Percentiles rank a stretch among this genome's conserved stretches.
phyloP scores from a whole-genome alignment of 1,284 basidiomycete species.

The Omphalotus olearius region DNA sequence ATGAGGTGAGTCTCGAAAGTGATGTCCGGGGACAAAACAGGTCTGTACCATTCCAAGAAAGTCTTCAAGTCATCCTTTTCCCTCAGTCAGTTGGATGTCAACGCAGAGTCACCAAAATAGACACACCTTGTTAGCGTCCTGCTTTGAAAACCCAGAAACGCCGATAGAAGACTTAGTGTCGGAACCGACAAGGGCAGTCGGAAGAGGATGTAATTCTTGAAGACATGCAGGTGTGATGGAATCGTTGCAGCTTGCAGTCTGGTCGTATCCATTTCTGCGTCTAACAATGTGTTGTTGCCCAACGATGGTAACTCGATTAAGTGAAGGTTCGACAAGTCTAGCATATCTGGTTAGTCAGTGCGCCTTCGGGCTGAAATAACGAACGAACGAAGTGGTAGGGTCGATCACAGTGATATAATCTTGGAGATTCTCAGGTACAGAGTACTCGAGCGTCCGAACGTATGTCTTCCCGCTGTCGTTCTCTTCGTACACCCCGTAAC shows the following conservation, averaged over 20 bases:
- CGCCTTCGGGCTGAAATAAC: conserved; percentile 20
- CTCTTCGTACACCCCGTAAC: conserved; percentile 37
- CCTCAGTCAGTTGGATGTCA: conserved; percentile 14
- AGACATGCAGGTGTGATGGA: conserved; percentile 36
- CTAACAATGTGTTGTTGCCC: background rate
- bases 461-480: conserved; percentile 27
- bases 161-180: conserved; percentile 33
- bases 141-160: conserved; percentile 37
- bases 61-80: conserved; percentile 39
- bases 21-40: conserved; percentile 17
- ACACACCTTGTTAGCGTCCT: conserved; percentile 20
- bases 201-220: conserved; percentile 36
- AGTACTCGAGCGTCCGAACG: conserved; percentile 39
- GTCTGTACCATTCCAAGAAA: conserved; percentile 29
- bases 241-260: conserved; percentile 25
- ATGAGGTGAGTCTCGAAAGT: conserved; percentile 27
- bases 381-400: conserved; percentile 26
- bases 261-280: background rate
- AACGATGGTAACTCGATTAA: background rate
- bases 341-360: conserved; percentile 20
- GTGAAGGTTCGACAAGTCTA: conserved; percentile 1
- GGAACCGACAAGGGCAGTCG: conserved; percentile 25
- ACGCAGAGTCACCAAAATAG: background rate
- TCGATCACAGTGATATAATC: conserved; percentile 35
- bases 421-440: conserved; percentile 33